Base-by-base conservation (phyloP, 2,329 filamentous ascomycete species). In the Monascus ruber region DNA sequence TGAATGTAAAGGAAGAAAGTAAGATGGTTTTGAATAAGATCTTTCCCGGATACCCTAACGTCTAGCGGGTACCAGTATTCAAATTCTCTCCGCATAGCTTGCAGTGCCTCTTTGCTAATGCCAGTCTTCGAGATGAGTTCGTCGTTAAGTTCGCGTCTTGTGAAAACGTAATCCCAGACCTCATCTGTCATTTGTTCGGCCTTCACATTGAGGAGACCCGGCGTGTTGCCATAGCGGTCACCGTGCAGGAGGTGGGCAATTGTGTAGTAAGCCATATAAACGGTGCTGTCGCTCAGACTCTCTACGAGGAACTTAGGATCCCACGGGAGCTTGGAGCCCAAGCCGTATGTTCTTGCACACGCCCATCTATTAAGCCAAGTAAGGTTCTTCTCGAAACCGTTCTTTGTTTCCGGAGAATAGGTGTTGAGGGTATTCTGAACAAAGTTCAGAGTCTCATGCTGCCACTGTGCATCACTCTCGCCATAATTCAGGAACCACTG, bases 401-500 rank as follows among this genome's bases (percentile, higher is more conserved):
- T 77, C 63, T 79, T 82, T 36, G 85, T 81, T 58, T 88, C 84
- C 27, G 70, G 60, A n/a, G 73, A 77, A 66, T 84, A 96, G 5
- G 84, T 85, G 63, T 95, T 84, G 45, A 95, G 68, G 41, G 72
- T 74, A 55, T 80, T 78, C 39, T 76, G 74, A 35, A 94, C 78
- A 58, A 83, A 81, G 49, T 81, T 73, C 39, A 88, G 70, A 9
- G 83, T 85, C 33, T 75, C 71, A 46, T 83, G 68, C 56, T 84
- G 84, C 91, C 91, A 96, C 36, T 81, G 74, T 33, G 68, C 65
- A 51, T 81, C 77, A 45, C 85, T 85, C 65, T 88, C 84, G 45
- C 91, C 91, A 56, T 98, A 98, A 66, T 95, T 89, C 53, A 98
- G 71, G 67, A 94, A 98, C 88, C 91, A 98, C 65, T 98, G 91